Percentiles rank a stretch among this genome's conserved stretches.
These are phyloP conservation scores for Raphanus sativus DNA, from an alignment of 345 rosid genomes.

Conservation along the genomic window DNA sequence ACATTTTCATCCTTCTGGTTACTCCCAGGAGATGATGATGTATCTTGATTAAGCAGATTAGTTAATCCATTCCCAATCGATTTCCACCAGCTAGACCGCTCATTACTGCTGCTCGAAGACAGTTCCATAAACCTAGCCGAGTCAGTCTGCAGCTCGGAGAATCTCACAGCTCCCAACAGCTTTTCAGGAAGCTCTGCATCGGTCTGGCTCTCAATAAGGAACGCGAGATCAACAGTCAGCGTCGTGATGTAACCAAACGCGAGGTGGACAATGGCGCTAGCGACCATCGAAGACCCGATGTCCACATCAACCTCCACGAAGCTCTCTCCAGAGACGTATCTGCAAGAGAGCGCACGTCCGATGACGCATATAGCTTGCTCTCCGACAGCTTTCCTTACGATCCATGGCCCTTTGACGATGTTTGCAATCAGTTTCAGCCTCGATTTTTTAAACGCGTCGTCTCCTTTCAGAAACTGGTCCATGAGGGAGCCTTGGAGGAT, in stretches of 20 bases:
- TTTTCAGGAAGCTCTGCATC: constrained; percentile 87
- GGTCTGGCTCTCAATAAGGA: constrained; percentile 77
- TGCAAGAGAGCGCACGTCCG: constrained; percentile 82
- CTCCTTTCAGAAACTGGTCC: constrained; percentile 75
- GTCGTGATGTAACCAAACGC: constrained; percentile 84
- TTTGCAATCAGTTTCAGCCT: constrained; percentile 92
- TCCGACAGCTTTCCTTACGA: constrained; percentile 92
- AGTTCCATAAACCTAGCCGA: constrained; percentile 53
- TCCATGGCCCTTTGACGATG: constrained; percentile 97
- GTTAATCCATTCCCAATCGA: constrained; percentile 85
- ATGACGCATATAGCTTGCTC: constrained; percentile 94
- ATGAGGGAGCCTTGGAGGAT: constrained; percentile 68
- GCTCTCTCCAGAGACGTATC: constrained; percentile 49
- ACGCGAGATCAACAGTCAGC: constrained; percentile 92
- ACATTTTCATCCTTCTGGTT: constrained; percentile 36
- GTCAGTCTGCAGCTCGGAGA: constrained; percentile 69
- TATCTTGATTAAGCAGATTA: constrained; percentile 53
- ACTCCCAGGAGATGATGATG: constrained; percentile 25
- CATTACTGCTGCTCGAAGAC: constrained; percentile 30
- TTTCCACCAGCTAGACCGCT: constrained; percentile 71
- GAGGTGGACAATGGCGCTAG: constrained; percentile 88
- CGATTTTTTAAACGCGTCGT: constrained; percentile 67
- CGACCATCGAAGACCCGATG: constrained; percentile 95
- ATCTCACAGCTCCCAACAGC: constrained; percentile 77
- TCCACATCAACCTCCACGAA: constrained; percentile 85